Evolutionary conservation across 306 rosid species (phyloP), one percentile per base, ranked within the genome.

Genomic region (Leucaena leucocephala): DNA sequence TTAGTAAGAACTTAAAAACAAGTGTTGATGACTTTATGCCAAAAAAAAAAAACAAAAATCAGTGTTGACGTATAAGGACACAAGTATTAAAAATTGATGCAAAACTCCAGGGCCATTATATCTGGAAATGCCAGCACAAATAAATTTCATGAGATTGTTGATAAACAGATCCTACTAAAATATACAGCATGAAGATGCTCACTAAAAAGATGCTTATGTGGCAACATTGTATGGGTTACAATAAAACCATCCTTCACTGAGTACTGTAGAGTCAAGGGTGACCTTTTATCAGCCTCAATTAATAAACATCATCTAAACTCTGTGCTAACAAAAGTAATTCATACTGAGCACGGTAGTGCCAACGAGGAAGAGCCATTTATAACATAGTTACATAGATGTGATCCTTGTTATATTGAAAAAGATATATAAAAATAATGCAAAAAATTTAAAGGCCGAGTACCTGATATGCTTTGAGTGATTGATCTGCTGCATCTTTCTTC

Each of bases 401-500:
- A 71, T 61, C 64, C 45, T 65, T 63, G 27, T 21, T 21, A 57
- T 49, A 49, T 79, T 6, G 12, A 11, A 52, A n/a, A 35, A 10
- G 16, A 2, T 0, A n/a, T 1, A 6, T 17, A 49, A 44, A 12
- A 44, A 21, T 27, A 69, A 69, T 7, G 36, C n/a, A 4, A 15
- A 55, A 7, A 11, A n/a, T 35, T 35, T 14, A 39, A 59, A 54
- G 8, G 66, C 48, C 8, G 64, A 76, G 73, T 79, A 82, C 88
- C 86, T 85, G 66, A 79, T 82, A 85, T 42, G 88, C 84, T 67
- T 82, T 59, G 68, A 85, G 86, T 49, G 88, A 79, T 71, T 71
- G 82, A 71, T 85, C 82, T 34, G 86, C 88, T 13, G 79, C 82
- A 68, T 82, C 82, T 71, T 79, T 82, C 80, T 82, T 85, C 71